phyloP scores from a whole-genome alignment of 2,329 filamentous ascomycete genomes.

The Epichloe gansuensis region DNA sequence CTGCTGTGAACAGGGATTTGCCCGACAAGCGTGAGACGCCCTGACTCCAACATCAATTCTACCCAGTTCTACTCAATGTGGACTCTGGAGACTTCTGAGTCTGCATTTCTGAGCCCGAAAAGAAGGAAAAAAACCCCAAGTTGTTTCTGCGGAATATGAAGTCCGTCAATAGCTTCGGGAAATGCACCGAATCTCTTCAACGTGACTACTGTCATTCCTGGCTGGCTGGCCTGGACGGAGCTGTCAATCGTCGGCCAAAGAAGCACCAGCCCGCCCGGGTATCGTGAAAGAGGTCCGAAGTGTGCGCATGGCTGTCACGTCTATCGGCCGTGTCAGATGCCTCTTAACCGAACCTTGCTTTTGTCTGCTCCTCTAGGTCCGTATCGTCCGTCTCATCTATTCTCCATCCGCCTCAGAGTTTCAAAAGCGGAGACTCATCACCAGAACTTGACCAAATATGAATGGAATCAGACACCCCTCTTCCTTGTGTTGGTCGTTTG shows the following conservation, averaged over 20 bases:
- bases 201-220: too few relatives aligned
- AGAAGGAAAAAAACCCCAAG: too few relatives aligned
- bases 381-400: not conserved
- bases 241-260: not conserved
- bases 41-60: not conserved
- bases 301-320: not conserved
- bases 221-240: too few relatives aligned
- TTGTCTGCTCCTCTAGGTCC: not conserved
- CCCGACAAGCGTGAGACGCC: conserved; percentile 2
- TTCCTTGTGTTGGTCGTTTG: not conserved
- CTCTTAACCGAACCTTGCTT: not conserved
- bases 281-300: not conserved
- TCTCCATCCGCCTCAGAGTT: too few relatives aligned
- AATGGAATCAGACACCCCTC: not conserved
- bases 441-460: too few relatives aligned
- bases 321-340: not conserved
- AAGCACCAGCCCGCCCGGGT: not conserved
- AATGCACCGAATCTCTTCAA: too few relatives aligned
- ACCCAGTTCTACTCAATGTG: not conserved
- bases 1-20: conserved; percentile 1
- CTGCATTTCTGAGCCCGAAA: too few relatives aligned
- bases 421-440: too few relatives aligned
- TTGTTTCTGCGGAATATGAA: too few relatives aligned
- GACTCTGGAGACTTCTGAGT: too few relatives aligned
- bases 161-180: too few relatives aligned